A percentile compares a stretch with the other conserved stretches of the same genome.
Evolutionary conservation across 208 protist species (phyloP).

Genomic region (Leishmania aethiopica): DNA sequence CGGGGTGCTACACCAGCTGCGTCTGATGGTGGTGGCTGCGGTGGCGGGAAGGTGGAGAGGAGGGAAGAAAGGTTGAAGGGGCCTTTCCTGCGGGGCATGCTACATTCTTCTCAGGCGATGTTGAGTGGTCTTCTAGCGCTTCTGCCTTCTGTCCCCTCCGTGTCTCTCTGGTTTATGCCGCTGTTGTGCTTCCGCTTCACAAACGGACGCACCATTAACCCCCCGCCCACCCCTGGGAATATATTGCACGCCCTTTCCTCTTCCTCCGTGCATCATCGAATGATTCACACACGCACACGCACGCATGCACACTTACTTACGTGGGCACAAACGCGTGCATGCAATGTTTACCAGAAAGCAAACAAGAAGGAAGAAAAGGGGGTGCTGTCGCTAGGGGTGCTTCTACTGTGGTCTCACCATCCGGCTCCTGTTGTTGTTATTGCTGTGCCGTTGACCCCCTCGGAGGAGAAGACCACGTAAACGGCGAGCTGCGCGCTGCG

Average conservation of each 20-base stretch:
- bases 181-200: not conserved
- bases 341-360: not conserved
- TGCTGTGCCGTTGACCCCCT: not conserved
- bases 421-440: not conserved
- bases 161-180: not conserved
- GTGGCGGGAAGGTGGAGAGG: not conserved
- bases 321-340: not conserved
- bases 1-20: not conserved
- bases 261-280: not conserved
- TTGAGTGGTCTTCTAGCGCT: not conserved
- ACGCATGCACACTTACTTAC: not conserved
- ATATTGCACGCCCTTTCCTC: not conserved
- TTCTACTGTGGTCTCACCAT: not conserved
- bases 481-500: not conserved
- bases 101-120: not conserved
- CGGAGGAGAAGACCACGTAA: not conserved
- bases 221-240: too few species aligned
- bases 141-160: not conserved
- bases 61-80: not conserved
- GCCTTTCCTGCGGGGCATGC: not conserved
- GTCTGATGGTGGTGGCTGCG: not conserved
- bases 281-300: not conserved
- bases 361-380: not conserved
- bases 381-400: not conserved
- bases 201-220: not conserved